phyloP scores from a whole-genome alignment of 31 red algal species.

The Odonthalia washingtoniensis region DNA sequence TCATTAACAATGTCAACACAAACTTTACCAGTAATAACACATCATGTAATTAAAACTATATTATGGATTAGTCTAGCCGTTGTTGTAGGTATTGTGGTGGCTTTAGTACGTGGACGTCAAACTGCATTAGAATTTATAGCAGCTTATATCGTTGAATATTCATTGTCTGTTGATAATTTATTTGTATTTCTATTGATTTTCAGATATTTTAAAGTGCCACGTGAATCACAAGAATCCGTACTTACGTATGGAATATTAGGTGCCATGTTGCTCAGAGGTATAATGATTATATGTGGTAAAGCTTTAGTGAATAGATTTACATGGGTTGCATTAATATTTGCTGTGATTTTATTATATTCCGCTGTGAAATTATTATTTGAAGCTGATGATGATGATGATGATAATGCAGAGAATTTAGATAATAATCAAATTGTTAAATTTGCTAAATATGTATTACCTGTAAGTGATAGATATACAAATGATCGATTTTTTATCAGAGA shows the following conservation, averaged over 20 bases:
- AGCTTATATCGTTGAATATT: slow-evolving; percentile 90
- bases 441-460: slow-evolving; percentile 58
- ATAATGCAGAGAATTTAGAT: slow-evolving; percentile 51
- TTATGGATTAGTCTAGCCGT: slow-evolving; percentile 17
- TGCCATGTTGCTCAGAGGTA: slow-evolving; percentile 71
- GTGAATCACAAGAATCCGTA: slow-evolving; percentile 68
- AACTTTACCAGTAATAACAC: no score
- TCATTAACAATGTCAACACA: no score
- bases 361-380: slow-evolving; percentile 59
- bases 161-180: slow-evolving; percentile 94
- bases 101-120: background rate
- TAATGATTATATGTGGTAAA: slow-evolving; percentile 85
- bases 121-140: slow-evolving; percentile 69
- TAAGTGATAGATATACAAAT: slow-evolving; percentile 65
- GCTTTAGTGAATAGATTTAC: slow-evolving; percentile 75
- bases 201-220: slow-evolving; percentile 85
- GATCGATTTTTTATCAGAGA: slow-evolving; percentile 67
- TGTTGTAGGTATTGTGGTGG: background rate
- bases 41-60: background rate
- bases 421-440: slow-evolving; percentile 71
- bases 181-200: slow-evolving; percentile 98
- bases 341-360: slow-evolving; percentile 73
- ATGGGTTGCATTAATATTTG: slow-evolving; percentile 75
- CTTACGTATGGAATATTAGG: slow-evolving; percentile 86
- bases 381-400: slow-evolving; percentile 74